Percentiles rank a stretch among this genome's conserved stretches.
phyloP scores from a whole-genome alignment of 192 early-diverging fungal genomes.

The Rhizophagus prolifer region DNA sequence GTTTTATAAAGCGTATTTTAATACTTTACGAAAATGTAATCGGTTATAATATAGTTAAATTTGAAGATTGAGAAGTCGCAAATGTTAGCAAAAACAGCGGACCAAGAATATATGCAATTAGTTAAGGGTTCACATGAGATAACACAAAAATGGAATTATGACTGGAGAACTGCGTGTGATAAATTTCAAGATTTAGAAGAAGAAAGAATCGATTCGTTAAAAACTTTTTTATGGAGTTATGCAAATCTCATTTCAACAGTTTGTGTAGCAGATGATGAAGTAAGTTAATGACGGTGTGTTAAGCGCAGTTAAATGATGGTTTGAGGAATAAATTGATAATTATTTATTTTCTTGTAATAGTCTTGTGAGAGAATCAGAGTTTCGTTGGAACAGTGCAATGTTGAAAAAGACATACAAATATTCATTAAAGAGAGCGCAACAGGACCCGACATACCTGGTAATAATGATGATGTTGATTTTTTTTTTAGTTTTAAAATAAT shows the following conservation, averaged over 20 bases:
- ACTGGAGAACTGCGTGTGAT: constrained; percentile 57
- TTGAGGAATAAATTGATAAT: neutral
- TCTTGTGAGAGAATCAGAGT: constrained; percentile 72
- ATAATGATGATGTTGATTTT: neutral
- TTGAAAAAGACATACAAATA: constrained; percentile 58
- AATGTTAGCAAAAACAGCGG: constrained; percentile 38
- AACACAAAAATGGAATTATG: constrained; percentile 51
- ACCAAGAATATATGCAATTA: constrained; percentile 55
- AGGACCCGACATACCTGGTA: constrained; percentile 55
- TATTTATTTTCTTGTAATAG: constrained; percentile 28
- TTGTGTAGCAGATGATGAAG: constrained; percentile 73
- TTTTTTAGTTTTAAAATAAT: neutral
- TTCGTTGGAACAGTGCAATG: constrained; percentile 62
- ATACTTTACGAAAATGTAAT: neutral
- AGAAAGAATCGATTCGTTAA: constrained; percentile 68
- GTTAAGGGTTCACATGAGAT: constrained; percentile 45
- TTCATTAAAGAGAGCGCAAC: constrained; percentile 68
- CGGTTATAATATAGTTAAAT: constrained; percentile 9
- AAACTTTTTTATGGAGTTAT: constrained; percentile 66
- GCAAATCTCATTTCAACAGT: constrained; percentile 70
- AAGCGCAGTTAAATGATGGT: neutral
- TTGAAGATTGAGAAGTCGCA: constrained; percentile 47
- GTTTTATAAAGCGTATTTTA: neutral
- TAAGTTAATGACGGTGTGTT: constrained; percentile 22
- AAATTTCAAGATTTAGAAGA: constrained; percentile 70